Conservation (phyloP, 2,329 filamentous ascomycete genomes). For the Emydomyces testavorans region DNA sequence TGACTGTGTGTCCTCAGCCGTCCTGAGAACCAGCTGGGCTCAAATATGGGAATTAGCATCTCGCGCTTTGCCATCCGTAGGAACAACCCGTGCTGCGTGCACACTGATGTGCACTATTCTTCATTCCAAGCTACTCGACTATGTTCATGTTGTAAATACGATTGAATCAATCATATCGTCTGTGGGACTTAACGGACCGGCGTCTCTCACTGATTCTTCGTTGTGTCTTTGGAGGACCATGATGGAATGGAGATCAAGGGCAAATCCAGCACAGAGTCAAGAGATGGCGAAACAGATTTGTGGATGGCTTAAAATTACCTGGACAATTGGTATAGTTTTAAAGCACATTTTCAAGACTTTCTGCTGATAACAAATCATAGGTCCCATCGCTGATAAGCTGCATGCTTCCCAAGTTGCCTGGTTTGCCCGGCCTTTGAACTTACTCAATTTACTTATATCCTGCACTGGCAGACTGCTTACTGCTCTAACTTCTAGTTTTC, state of each 20-base stretch:
- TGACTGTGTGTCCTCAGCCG: conserved; percentile 28
- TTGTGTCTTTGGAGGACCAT: conserved; percentile 60
- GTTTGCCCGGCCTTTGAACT: conserved; percentile 53
- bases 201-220: conserved; percentile 65
- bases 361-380: conserved; percentile 30
- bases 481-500: conserved; percentile 17
- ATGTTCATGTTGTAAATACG: conserved; percentile 55
- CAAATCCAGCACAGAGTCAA: conserved; percentile 57
- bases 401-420: conserved; percentile 55
- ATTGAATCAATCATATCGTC: conserved; percentile 62
- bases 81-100: conserved; percentile 65
- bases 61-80: conserved; percentile 57
- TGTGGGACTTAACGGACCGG: conserved; percentile 71
- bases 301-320: conserved; percentile 69
- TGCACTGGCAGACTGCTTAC: conserved; percentile 49
- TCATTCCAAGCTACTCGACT: conserved; percentile 52
- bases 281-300: conserved; percentile 60
- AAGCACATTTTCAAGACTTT: background rate
- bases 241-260: conserved; percentile 53
- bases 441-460: conserved; percentile 57
- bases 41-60: conserved; percentile 64
- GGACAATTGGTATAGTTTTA: conserved; percentile 56
- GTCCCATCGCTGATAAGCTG: conserved; percentile 47
- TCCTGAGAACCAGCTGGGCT: conserved; percentile 49
- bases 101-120: conserved; percentile 60